Evolutionary conservation across 176 grass and related monocot genomes (phyloP).

Genomic region (Eremochloa ophiuroides): DNA sequence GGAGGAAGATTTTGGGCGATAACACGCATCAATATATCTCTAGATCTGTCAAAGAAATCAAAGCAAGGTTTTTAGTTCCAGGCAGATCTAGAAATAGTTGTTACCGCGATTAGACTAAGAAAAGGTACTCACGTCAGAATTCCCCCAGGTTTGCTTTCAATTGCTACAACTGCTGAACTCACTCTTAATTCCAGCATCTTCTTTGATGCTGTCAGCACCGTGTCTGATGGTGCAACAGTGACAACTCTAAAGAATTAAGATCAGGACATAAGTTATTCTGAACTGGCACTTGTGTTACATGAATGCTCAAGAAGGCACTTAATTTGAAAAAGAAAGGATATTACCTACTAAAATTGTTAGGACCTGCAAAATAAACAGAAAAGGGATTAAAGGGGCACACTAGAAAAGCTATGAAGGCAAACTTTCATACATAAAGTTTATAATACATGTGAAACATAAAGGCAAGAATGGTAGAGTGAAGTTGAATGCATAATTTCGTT

Average conservation of each 20-base stretch:
- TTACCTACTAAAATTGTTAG: constrained; percentile 99
- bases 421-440: not conserved
- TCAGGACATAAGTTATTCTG: constrained; percentile 14
- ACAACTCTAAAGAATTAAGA: constrained; percentile 57
- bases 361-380: constrained; percentile 51
- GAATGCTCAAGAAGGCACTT: not conserved
- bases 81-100: not conserved
- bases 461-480: not conserved
- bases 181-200: constrained; percentile 92
- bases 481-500: not conserved
- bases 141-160: constrained; percentile 85
- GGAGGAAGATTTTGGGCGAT: constrained; percentile 74
- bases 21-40: constrained; percentile 96
- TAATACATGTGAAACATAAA: not conserved
- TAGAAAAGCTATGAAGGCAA: not conserved
- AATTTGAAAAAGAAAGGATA: constrained; percentile 54
- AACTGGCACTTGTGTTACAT: not conserved
- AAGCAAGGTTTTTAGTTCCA: constrained; percentile 9
- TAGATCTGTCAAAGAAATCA: constrained; percentile 47
- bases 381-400: not conserved
- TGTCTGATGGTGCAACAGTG: constrained; percentile 75
- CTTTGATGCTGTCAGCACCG: constrained; percentile 84
- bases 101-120: not conserved
- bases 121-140: constrained; percentile 77
- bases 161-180: constrained; percentile 74